phyloP scores from a whole-genome alignment of 169 alveolate species.

The Fabrea salina region DNA sequence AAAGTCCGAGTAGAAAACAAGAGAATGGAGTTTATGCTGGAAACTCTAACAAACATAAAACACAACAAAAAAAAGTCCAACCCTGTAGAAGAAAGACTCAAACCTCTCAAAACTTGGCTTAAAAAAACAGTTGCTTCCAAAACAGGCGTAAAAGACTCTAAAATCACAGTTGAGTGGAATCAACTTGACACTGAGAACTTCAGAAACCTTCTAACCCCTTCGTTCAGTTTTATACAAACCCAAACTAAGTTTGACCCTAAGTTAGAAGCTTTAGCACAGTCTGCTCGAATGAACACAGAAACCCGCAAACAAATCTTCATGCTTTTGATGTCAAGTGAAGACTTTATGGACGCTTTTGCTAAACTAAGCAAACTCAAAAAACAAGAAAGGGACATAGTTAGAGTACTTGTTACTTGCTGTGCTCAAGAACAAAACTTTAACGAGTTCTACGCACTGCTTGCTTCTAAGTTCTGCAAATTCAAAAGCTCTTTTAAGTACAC shows the following conservation, averaged over 20 bases:
- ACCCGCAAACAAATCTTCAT: not conserved
- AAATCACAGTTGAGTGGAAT: not conserved
- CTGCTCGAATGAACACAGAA: constrained; percentile 21
- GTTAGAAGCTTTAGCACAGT: not conserved
- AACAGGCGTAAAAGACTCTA: not conserved
- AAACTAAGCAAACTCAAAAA: constrained; percentile 4
- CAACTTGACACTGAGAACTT: not conserved
- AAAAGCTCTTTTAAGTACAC: not conserved
- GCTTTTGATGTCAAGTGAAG: constrained; percentile 14
- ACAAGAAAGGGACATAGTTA: constrained; percentile 32
- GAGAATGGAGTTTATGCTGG: constrained; percentile 7
- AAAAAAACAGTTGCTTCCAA: not conserved
- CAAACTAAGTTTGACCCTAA: not conserved
- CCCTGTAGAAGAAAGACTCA: constrained; percentile 12
- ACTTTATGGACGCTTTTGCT: constrained; percentile 23
- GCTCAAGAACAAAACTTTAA: constrained; percentile 17
- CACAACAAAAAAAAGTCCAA: constrained; percentile 10
- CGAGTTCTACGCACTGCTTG: constrained; percentile 3
- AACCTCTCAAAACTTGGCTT: constrained; percentile 21
- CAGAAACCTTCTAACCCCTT: constrained; percentile 15
- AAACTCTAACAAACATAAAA: constrained; percentile 11
- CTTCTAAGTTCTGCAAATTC: not conserved
- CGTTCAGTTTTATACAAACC: not conserved
- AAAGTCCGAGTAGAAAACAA: not conserved
- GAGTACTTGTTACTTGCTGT: constrained; percentile 24